Base-by-base conservation (phyloP, 345 rosid genomes). In the Eutrema yunnanense region DNA sequence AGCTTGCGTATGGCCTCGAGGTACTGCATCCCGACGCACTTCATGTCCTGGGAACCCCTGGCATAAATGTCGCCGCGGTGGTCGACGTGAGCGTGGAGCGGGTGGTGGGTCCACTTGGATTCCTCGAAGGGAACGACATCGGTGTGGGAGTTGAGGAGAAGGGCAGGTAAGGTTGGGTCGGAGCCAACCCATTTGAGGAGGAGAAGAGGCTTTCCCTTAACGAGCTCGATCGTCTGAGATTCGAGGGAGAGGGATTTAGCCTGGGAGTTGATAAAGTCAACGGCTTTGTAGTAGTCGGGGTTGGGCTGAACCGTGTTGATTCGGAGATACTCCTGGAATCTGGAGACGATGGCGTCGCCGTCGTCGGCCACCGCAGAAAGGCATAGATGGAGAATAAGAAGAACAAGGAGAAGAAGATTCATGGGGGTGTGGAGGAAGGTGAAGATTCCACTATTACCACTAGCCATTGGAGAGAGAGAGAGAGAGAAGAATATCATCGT, bases 31-130 rank as follows among this genome's bases (percentile, higher is more conserved):
- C 97, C 96, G 16, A 95, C 96, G 72, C 99, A 95, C 86, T 95
- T 95, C 97, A 95, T 95, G 79, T 95, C 99, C 86, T 92, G 99
- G 0, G 97, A 88, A 34, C 99, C 99, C 73, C 99, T 78, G 43
- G 94, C 99, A 22, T 72, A 92, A 65, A 95, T 88, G 51, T 86
- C 62, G 2, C 96, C 99, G 0, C 13, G n/a, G 11, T 78, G 83
- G 80, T 92, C 99, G 68, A 92, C 30, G 81, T 87, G 89, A 69
- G 96, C 97, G 1, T 57, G 79, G 71, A 95, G 86, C 0, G 96
- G 96, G 37, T 75, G 90, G 73, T 90, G 88, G 44, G 26, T 48
- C 99, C 99, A 95, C 83, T 95, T 95, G 52, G 80, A 75, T 5
- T 72, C 73, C 81, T 95, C 99, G 7, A 80, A 85, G 1, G 99